Percentiles rank a stretch among this genome's conserved stretches.
Evolutionary conservation across 306 rosid genomes (phyloP).

Genomic region (Quercus agrifolia): DNA sequence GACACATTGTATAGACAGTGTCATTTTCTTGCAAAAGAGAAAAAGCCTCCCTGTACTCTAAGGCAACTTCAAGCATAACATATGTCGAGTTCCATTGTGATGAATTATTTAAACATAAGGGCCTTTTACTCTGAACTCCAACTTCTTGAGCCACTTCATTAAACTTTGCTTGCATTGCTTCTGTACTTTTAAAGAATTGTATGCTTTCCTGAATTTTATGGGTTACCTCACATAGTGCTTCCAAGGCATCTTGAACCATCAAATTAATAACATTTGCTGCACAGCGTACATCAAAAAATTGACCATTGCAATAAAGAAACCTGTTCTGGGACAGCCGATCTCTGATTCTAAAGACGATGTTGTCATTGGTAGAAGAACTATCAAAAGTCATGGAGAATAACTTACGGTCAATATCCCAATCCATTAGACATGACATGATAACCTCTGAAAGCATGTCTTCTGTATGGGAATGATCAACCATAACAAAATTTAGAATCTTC

Average conservation of each 20-base stretch:
- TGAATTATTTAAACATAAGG: conserved; percentile 63
- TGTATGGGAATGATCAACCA: conserved; percentile 73
- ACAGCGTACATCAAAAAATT: conserved; percentile 82
- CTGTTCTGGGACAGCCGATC: conserved; percentile 84
- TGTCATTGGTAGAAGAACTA: conserved; percentile 64
- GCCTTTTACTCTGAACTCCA: conserved; percentile 55
- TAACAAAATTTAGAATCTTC: conserved; percentile 69
- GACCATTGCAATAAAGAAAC: conserved; percentile 83
- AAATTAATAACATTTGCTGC: conserved; percentile 44
- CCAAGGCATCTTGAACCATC: conserved; percentile 54
- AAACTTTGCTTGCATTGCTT: conserved; percentile 61
- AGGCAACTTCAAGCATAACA: conserved; percentile 75
- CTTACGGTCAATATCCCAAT: conserved; percentile 97
- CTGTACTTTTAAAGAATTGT: conserved; percentile 64
- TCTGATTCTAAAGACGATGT: conserved; percentile 52
- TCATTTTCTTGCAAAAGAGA: conserved; percentile 72
- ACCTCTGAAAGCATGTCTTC: conserved; percentile 78
- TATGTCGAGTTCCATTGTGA: conserved; percentile 71
- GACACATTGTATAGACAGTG: conserved; percentile 40
- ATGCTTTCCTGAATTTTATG: conserved; percentile 65
- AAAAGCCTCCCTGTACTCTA: conserved; percentile 75
- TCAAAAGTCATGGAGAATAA: conserved; percentile 86
- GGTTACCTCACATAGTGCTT: conserved; percentile 50
- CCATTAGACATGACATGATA: conserved; percentile 80
- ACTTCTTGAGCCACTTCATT: conserved; percentile 64